A percentile compares a stretch with the other conserved stretches of the same genome.
These are phyloP conservation scores for Cerrena zonata DNA, from an alignment of 1,284 basidiomycete species.

Conservation along the genomic window DNA sequence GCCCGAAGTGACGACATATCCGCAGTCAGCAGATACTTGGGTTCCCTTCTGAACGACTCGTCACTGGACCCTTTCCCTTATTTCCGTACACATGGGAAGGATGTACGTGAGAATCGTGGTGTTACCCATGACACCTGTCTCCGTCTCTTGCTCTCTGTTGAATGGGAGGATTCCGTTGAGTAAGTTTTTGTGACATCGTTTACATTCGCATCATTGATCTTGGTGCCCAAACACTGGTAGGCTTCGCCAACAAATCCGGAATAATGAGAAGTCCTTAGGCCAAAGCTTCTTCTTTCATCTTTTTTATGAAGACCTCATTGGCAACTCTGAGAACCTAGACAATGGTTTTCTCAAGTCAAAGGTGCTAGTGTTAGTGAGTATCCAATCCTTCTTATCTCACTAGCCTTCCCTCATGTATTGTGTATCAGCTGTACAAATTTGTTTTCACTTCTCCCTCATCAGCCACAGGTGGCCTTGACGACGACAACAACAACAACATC, in stretches of 20 bases:
- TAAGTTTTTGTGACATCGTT: background rate
- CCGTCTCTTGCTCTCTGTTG: background rate
- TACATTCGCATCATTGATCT: background rate
- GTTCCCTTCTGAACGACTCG: background rate
- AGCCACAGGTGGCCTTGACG: background rate
- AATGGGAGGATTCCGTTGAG: background rate
- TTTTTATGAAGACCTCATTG: background rate
- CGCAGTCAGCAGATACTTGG: background rate
- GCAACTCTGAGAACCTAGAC: background rate
- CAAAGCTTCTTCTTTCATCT: background rate
- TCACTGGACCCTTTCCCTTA: background rate
- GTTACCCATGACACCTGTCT: background rate
- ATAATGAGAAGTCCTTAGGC: background rate
- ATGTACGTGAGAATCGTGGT: background rate
- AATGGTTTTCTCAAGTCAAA: background rate
- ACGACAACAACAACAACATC: background rate
- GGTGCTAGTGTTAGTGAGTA: background rate
- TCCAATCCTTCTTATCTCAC: background rate
- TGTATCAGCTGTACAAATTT: background rate
- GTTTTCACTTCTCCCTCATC: background rate
- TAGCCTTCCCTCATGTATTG: background rate
- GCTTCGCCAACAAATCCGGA: background rate
- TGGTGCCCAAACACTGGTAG: background rate
- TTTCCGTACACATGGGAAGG: background rate
- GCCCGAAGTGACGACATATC: background rate